A percentile compares a stretch with the other conserved stretches of the same genome.
These are phyloP conservation scores for Rosa hybrid DNA, from an alignment of 331 rosid genomes.

Conservation along the genomic window DNA sequence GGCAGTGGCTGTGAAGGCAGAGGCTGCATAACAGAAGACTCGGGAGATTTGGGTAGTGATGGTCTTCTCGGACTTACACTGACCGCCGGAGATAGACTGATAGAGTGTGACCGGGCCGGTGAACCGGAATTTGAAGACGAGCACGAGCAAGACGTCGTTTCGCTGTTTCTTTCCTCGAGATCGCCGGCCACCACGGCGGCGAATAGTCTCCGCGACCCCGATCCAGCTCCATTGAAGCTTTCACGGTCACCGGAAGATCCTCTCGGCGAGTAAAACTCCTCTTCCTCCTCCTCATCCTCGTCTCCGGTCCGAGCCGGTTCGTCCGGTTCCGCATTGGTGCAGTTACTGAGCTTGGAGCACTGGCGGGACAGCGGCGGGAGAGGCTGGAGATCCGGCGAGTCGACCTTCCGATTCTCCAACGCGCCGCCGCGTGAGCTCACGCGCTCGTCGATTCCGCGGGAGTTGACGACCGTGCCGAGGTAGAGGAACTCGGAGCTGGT, in stretches of 20 bases:
- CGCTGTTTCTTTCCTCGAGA: conserved; percentile 29
- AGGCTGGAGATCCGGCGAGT: conserved; percentile 62
- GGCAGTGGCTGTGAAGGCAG: conserved; percentile 6
- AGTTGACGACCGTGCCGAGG: conserved; percentile 51
- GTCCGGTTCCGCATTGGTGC: conserved; percentile 26
- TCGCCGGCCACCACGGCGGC: conserved; percentile 25
- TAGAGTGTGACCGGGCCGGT: conserved; percentile 42
- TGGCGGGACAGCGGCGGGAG: conserved; percentile 49
- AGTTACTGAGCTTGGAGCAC: conserved; percentile 5
- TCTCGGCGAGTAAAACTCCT: conserved; percentile 59
- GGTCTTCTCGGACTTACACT: conserved; percentile 42
- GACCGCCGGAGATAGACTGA: conserved; percentile 40
- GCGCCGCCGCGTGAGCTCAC: conserved; percentile 2
- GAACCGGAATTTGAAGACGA: conserved; percentile 42
- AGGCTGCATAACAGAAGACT: conserved; percentile 15
- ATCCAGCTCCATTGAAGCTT: conserved; percentile 32
- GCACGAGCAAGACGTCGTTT: conserved; percentile 34
- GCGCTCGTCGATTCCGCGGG: conserved; percentile 42
- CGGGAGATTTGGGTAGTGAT: conserved; percentile 21
- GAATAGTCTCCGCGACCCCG: conserved; percentile 40
- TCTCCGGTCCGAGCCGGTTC: conserved; percentile 8
- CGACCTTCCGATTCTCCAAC: conserved; percentile 21
- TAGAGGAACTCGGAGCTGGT: conserved; percentile 84
- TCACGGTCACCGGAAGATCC: conserved; percentile 41
- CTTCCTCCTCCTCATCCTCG: conserved; percentile 49